Base-by-base conservation (phyloP, 2,329 filamentous ascomycete species). In the Biscogniauxia mediterranea region DNA sequence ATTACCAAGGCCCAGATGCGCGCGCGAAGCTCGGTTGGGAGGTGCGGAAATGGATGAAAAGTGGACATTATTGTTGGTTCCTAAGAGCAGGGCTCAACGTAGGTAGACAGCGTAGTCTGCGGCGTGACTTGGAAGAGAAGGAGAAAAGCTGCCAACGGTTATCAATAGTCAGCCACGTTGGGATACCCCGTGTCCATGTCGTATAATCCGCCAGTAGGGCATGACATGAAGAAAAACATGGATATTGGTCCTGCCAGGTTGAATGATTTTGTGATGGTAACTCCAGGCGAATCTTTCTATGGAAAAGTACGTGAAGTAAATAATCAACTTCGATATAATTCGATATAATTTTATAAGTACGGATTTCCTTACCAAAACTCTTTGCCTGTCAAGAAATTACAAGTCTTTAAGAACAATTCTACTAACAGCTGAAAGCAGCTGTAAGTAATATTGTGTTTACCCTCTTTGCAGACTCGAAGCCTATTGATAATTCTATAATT, bases 41-140 rank as follows among this genome's bases (percentile, higher is more conserved):
- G 57, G 15, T n/a, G 57, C 20, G 62, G 23, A 32, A 64, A 64
- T 55, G 28, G 54, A 54, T 64, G 62, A 54, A 64, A 64, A 8
- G 59, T 61, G 52, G 56, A 55, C 62, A 64, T 61, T n/a, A 11
- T 46, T 46, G 38, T 46, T 46, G 38, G 6, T 46, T 46, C 38
- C 38, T n/a, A 61, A 54, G 53, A 54, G 60, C n/a, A 56, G 49
- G 38, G 38, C 38, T 32, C 38, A 46, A n/a, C 38, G 38, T 7
- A 46, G 59, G 54, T 56, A 60, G 25, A 59, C 38, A 26, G 58
- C 46, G 54, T 56, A 55, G 55, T 32, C 32, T 42, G 38, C 52
- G 21, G 58, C 25, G 58, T 42, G 51, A 57, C 58, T 57, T 57
- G 52, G 46, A 52, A 52, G 17, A 52, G 28, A 46, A 57, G 38